Evolutionary conservation across 129 eudicot species (phyloP), one percentile per base, ranked within the genome.

Genomic region (Ambrosia trifida): DNA sequence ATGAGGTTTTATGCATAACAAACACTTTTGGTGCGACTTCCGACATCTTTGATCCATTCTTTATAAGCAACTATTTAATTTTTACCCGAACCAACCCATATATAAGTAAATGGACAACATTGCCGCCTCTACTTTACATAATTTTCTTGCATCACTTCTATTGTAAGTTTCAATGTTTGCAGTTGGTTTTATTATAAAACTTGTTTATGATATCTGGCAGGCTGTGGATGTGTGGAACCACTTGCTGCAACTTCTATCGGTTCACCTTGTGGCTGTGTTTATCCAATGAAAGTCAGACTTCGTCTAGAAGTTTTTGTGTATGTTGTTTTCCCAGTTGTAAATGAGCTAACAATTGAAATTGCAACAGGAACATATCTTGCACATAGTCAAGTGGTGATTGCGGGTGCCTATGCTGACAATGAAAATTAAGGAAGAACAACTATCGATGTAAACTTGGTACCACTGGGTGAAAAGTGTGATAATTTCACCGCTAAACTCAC

Each of bases 221-320:
- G 90, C 68, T 88, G 96, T 69, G 83, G 79, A 17, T 91, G 96
- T 79, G 19, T 20, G 62, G 96, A 91, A 72, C 97, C 96, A 73
- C 81, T 91, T 18, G 72, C 93, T 73, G 49, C 81, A 32, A 82
- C 83, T 80, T 90, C 90, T 68, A 54, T 73, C 73, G 90, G 86
- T 75, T 75, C 96, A 60, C 84, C 91, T 7, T 91, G 97, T 72
- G 84, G 84, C 19, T 91, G 97, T 79, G 90, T 91, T 43, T 20
- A 82, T 51, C 96, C 97, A 18, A 91, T 91, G 92, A 88, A 79
- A 88, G 83, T 91, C 72, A 82, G 80, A 65, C 88, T 91, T 80
- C 84, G 84, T 52, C 76, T 91, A 53, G 83, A 86, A 75, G 83
- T 82, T 35, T 80, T 87, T 31, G 83, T 88, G 18, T 82, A 80